Conservation (phyloP, 1,139 yeast species). For the Arxiozyma telluris region DNA sequence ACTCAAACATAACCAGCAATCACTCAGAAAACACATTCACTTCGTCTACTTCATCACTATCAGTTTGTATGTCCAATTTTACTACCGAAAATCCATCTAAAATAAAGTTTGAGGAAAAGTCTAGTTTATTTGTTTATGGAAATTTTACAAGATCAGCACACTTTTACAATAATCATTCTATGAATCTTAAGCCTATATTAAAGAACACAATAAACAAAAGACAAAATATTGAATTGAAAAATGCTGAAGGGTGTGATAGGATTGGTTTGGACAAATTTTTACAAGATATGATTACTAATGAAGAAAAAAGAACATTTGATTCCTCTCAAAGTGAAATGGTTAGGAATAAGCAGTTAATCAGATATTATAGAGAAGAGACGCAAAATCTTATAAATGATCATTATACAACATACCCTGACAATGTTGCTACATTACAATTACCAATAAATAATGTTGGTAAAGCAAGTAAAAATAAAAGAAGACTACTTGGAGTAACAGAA, state of each 20-base stretch:
- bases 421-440: neutral
- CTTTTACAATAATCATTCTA: conserved; percentile 1
- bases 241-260: conserved; percentile 22
- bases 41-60: neutral
- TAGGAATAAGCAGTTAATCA: conserved; percentile 21
- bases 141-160: conserved; percentile 2
- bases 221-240: conserved; percentile 15
- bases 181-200: conserved; percentile 16
- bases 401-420: no score
- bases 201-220: conserved; percentile 17
- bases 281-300: conserved; percentile 17
- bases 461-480: neutral
- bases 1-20: conserved; percentile 2
- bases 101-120: conserved; percentile 21
- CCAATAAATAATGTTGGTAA: neutral
- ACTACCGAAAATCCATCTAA: neutral
- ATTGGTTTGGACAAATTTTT: conserved; percentile 20
- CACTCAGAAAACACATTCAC: conserved; percentile 3
- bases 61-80: neutral
- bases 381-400: neutral
- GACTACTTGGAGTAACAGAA: neutral
- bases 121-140: conserved; percentile 21
- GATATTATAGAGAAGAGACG: conserved; percentile 5
- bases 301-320: conserved; percentile 16
- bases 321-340: conserved; percentile 16